A percentile compares a stretch with the other conserved stretches of the same genome.
phyloP scores from a whole-genome alignment of 805 yeast species.

The Naumovozyma dairenensis region DNA sequence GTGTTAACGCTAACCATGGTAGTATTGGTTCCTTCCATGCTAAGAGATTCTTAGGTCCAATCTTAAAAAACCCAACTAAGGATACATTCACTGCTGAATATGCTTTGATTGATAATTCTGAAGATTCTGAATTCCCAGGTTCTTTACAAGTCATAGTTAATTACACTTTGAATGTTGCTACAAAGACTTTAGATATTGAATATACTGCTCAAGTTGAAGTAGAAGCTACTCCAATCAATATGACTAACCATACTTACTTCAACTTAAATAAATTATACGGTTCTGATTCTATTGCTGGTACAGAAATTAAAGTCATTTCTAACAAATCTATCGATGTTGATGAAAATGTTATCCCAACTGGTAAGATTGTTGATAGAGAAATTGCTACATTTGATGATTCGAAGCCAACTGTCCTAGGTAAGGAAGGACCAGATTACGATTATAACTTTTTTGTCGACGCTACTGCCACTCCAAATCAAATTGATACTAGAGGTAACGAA shows the following conservation, averaged over 20 bases:
- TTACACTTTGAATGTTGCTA: constrained; percentile 33
- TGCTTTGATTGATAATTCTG: constrained; percentile 35
- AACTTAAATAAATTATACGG: constrained; percentile 32
- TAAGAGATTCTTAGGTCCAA: constrained; percentile 44
- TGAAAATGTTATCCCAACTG: constrained; percentile 36
- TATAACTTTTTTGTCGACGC: constrained; percentile 38
- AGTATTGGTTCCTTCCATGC: constrained; percentile 45
- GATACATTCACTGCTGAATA: constrained; percentile 31
- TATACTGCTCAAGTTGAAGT: constrained; percentile 30
- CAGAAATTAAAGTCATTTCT: constrained; percentile 32
- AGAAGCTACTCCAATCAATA: constrained; percentile 40
- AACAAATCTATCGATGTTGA: constrained; percentile 37
- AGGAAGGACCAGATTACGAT: constrained; percentile 32
- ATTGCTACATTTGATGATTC: constrained; percentile 20
- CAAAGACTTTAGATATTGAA: constrained; percentile 37
- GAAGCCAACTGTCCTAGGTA: constrained; percentile 23
- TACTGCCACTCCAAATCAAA: constrained; percentile 24
- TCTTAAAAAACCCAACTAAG: constrained; percentile 28
- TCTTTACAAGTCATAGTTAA: constrained; percentile 37
- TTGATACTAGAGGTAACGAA: constrained; percentile 35
- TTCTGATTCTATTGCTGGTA: constrained; percentile 28
- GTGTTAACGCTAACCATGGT: constrained; percentile 41
- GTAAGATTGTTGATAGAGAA: constrained; percentile 27
- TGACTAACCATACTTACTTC: constrained; percentile 59
- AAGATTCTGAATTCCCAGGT: constrained; percentile 54